Base-by-base conservation (phyloP, 768 basidiomycete genomes). In the Amanita jacksonii region DNA sequence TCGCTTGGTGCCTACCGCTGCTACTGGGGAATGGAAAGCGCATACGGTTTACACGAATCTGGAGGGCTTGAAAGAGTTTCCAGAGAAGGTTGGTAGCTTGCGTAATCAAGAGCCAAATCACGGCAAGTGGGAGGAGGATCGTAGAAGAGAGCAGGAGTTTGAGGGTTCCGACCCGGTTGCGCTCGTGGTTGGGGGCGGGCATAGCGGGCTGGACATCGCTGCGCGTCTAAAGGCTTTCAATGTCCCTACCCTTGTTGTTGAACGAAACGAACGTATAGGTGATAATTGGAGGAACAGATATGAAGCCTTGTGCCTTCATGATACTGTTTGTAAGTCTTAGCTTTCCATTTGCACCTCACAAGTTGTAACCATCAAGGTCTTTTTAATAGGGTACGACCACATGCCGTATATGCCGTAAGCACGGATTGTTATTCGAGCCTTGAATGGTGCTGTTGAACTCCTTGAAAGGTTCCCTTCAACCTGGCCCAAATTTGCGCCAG, bases 241-340 rank as follows among this genome's bases (percentile, higher is more conserved):
- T 9, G 61, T 85, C 9, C 50, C 63, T 3, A 60, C 68, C 2
- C 58, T 87, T 8, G 57, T 84, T 10, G 61, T 85, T 22, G 84
- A 87, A 51, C 65, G 63, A 50, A 72, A 77, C 41, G 37, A 61
- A 5, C 60, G 73, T 2, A 54, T 80, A 1, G 81, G 81, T 0
- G 77, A 81, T 50, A 72, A 69, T 50, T 81, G 79, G 80, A 62
- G 77, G 45, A 65, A 73, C 37, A 66, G 82, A 9, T 82, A 83
- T 53, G 72, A 74, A 18, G 62, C 70, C 0, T 55, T 81, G 4
- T 77, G 70, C 30, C 58, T 84, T 19, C 78, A 79, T 44, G 72
- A 70, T 51, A 64, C 67, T 6, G 62, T 75, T 34, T 76, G 70
- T 69, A 42, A 57, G 63, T 60, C 23, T 38, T n/a, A n/a, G n/a